phyloP scores from a whole-genome alignment of 495 filamentous ascomycete species.

The Letharia columbiana region DNA sequence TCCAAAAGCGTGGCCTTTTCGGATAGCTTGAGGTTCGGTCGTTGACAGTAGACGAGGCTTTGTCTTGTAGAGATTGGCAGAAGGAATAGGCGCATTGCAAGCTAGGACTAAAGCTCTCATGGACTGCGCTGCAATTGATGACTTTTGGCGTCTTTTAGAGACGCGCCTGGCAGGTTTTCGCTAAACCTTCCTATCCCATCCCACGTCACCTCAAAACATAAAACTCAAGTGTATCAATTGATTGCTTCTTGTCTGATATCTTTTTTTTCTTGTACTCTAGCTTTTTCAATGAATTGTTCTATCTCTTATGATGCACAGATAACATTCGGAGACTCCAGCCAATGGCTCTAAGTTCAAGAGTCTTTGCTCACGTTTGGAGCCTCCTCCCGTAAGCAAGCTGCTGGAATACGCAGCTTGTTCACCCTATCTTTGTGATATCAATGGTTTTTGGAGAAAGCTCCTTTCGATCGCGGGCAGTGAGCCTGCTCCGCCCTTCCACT shows the following conservation, averaged over 20 bases:
- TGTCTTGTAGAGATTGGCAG: conserved; percentile 86
- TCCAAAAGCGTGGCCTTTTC: conserved; percentile 51
- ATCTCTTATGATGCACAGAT: neutral
- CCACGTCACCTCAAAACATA: too few relatives aligned
- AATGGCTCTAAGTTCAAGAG: neutral
- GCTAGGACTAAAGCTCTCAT: neutral
- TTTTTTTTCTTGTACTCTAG: neutral
- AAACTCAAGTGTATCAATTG: neutral
- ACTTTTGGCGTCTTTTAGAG: neutral
- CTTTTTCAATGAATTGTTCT: neutral
- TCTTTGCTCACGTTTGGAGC: neutral
- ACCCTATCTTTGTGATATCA: neutral
- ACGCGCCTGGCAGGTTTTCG: neutral
- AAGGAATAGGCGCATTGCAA: conserved; percentile 84
- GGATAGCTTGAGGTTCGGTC: conserved; percentile 42
- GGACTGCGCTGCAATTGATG: neutral
- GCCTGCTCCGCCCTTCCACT: conserved; percentile 17
- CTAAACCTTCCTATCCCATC: neutral
- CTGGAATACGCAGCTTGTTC: neutral
- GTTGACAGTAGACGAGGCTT: conserved; percentile 88
- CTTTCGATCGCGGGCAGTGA: conserved; percentile 21
- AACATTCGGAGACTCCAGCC: neutral
- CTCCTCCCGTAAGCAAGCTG: conserved; percentile 9
- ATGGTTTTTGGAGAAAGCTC: conserved; percentile 19
- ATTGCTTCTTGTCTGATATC: neutral